phyloP scores from a whole-genome alignment of 2,329 filamentous ascomycete genomes.

The Phyllosticta citriasiana region DNA sequence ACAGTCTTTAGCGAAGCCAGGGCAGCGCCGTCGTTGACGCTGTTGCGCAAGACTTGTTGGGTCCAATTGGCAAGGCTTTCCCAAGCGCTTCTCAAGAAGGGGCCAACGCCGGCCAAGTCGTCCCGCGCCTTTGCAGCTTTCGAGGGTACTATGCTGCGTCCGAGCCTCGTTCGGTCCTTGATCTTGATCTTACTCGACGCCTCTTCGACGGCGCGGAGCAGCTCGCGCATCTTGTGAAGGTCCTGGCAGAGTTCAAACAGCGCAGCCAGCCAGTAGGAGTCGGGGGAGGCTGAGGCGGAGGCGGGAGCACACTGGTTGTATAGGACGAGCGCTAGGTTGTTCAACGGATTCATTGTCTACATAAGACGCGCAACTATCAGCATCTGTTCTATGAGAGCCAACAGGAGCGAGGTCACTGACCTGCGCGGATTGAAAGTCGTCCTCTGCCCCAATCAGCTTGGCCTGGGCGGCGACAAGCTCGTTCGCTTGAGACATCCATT shows the following conservation, averaged over 20 bases:
- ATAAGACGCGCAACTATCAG: slow-evolving; percentile 11
- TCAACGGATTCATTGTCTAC: slow-evolving; percentile 36
- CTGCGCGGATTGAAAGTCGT: slow-evolving; percentile 10
- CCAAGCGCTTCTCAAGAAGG: slow-evolving; percentile 10
- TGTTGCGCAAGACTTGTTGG: not conserved
- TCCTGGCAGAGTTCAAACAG: slow-evolving; percentile 6
- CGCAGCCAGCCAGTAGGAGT: slow-evolving; percentile 4
- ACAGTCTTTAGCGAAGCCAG: slow-evolving; percentile 18
- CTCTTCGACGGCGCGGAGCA: not conserved
- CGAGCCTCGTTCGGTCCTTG: slow-evolving; percentile 13
- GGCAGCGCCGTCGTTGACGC: slow-evolving; percentile 1
- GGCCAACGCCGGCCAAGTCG: slow-evolving; percentile 11
- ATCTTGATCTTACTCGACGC: slow-evolving; percentile 3
- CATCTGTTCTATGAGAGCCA: slow-evolving; percentile 2
- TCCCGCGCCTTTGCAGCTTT: slow-evolving; percentile 11
- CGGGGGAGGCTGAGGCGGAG: not conserved
- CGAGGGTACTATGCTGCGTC: slow-evolving; percentile 13
- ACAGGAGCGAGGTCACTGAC: slow-evolving; percentile 12
- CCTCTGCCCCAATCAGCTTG: not conserved
- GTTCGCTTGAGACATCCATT: not conserved
- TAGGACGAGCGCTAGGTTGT: slow-evolving; percentile 34
- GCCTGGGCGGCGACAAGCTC: not conserved
- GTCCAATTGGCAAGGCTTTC: slow-evolving; percentile 6
- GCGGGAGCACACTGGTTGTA: slow-evolving; percentile 9
- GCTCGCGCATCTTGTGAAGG: not conserved